Conservation (phyloP, 768 basidiomycete genomes). For the Mycena sanguinolenta region DNA sequence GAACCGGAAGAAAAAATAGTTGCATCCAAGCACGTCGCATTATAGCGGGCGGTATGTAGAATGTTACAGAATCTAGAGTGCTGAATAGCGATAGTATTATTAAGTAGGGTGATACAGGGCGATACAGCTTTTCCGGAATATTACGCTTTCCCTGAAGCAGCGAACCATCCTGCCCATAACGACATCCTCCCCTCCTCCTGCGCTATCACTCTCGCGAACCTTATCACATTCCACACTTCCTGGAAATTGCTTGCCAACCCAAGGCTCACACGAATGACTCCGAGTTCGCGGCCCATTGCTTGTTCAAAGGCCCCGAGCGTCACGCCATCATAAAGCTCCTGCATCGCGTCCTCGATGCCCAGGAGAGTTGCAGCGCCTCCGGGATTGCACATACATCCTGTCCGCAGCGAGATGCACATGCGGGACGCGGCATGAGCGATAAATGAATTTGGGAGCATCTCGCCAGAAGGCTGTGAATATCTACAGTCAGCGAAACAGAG, state of each 20-base stretch:
- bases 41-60: no score
- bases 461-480: constrained; percentile 67
- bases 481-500: not conserved
- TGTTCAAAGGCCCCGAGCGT: constrained; percentile 72
- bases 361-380: constrained; percentile 83
- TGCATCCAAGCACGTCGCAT: no score
- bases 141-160: not conserved
- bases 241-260: constrained; percentile 84
- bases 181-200: constrained; percentile 46
- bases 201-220: constrained; percentile 61
- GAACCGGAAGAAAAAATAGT: no score
- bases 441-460: constrained; percentile 78
- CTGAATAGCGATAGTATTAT: no score
- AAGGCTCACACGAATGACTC: constrained; percentile 81
- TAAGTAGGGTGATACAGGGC: no score
- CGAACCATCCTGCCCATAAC: not conserved
- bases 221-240: constrained; percentile 73
- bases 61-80: no score
- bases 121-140: not conserved
- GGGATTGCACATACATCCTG: constrained; percentile 91
- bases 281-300: constrained; percentile 73
- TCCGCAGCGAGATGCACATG: constrained; percentile 79
- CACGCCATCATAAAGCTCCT: constrained; percentile 66
- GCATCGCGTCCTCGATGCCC: constrained; percentile 77
- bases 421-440: constrained; percentile 76